A percentile compares a stretch with the other conserved stretches of the same genome.
Conservation (phyloP, 345 rosid species). For the Linum trigynum region DNA sequence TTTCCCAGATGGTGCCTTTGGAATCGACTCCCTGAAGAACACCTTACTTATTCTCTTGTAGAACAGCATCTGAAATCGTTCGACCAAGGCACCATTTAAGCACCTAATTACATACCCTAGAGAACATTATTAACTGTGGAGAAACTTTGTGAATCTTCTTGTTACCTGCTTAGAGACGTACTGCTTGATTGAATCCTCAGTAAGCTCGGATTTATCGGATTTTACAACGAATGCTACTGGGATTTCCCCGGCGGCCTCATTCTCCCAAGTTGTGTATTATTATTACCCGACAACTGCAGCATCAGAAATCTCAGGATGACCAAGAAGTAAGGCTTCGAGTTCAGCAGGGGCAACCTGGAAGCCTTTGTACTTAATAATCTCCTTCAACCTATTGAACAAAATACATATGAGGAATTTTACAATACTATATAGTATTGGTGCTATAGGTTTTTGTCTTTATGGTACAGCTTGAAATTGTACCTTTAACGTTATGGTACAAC, state of each 20-base stretch:
- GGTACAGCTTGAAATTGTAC: too few relatives aligned
- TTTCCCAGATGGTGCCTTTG: conserved; percentile 30
- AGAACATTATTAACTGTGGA: not conserved
- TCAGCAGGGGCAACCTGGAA: conserved; percentile 30
- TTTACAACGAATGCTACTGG: conserved; percentile 23
- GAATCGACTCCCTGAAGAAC: conserved; percentile 19
- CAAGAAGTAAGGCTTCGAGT: conserved; percentile 10
- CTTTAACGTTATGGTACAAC: too few relatives aligned
- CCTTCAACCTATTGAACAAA: conserved; percentile 24
- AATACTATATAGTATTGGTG: too few relatives aligned
- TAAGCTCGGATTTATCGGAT: conserved; percentile 12
- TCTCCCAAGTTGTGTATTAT: not conserved
- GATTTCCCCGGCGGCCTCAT: conserved; percentile 20
- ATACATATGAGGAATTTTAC: too few relatives aligned
- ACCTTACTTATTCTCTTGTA: conserved; percentile 21
- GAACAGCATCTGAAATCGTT: conserved; percentile 20
- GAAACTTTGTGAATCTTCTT: not conserved
- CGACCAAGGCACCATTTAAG: not conserved
- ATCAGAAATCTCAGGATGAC: conserved; percentile 12
- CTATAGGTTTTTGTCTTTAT: conserved; percentile 25
- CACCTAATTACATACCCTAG: not conserved
- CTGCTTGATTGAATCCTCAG: conserved; percentile 18
- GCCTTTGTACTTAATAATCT: conserved; percentile 27
- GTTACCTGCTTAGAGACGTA: conserved; percentile 21
- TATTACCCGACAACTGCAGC: conserved; percentile 26